Percentiles rank a stretch among this genome's conserved stretches.
Conservation (phyloP, 2,329 filamentous ascomycete genomes). For the Dendryphion nanum region DNA sequence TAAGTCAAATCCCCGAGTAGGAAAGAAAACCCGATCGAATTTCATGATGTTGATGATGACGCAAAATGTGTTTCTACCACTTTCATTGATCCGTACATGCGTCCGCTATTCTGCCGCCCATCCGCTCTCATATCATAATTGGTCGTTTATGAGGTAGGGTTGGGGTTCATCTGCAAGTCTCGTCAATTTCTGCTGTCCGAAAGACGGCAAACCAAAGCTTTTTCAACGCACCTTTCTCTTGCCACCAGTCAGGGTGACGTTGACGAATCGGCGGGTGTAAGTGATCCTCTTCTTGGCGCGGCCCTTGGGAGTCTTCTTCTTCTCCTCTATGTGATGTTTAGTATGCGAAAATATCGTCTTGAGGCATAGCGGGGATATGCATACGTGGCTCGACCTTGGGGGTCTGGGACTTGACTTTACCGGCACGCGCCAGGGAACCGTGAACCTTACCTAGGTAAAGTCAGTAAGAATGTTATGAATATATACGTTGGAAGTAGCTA, state of each 20-base stretch:
- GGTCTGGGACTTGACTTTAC: slow-evolving; percentile 97
- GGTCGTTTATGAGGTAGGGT: slow-evolving; percentile 65
- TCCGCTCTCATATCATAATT: slow-evolving; percentile 1
- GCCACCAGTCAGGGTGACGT: slow-evolving; percentile 94
- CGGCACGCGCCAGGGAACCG: slow-evolving; percentile 91
- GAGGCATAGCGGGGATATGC: slow-evolving; percentile 18
- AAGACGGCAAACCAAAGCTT: no score
- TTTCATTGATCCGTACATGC: no score
- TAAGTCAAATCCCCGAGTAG: slow-evolving; percentile 29
- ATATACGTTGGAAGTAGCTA: no score
- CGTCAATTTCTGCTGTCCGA: not conserved
- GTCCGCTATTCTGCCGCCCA: slow-evolving; percentile 21
- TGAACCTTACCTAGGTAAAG: slow-evolving; percentile 90
- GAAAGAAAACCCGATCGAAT: slow-evolving; percentile 1
- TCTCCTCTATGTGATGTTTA: slow-evolving; percentile 68
- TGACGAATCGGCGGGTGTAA: slow-evolving; percentile 98
- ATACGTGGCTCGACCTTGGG: slow-evolving; percentile 43
- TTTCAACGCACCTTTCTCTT: slow-evolving; percentile 87
- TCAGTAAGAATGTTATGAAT: no score
- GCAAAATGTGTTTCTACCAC: slow-evolving; percentile 32
- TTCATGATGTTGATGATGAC: slow-evolving; percentile 20
- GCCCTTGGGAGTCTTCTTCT: slow-evolving; percentile 95
- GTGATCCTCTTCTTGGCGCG: slow-evolving; percentile 94
- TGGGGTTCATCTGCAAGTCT: slow-evolving; percentile 73
- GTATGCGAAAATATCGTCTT: not conserved